Evolutionary conservation across 225 moss, liverwort and hornwort genomes (phyloP), one percentile per base, ranked within the genome.

Genomic region (Polytrichum commune): DNA sequence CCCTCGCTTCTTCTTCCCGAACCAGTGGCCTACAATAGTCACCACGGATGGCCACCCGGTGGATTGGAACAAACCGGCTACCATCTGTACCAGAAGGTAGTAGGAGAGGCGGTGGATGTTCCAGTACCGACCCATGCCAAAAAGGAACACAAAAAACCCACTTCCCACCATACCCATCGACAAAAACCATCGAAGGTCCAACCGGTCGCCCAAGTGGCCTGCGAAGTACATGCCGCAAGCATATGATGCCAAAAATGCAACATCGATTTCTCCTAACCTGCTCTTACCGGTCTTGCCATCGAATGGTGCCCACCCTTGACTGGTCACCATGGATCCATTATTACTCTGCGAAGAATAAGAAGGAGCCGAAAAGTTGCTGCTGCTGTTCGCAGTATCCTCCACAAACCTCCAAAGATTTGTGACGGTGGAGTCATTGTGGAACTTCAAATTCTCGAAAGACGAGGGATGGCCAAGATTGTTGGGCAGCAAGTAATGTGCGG

Each of bases 1-100:
- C 5, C 89, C 89, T 66, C 89, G 65, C 22, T 77, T 69, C 29
- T 81, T 77, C 77, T 78, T 86, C 0, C 86, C 86, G 13, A 83
- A 86, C 89, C 89, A 89, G 66, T 86, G 84, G 1, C 86, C 86
- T 16, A 89, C 80, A 10, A 86, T 66, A 24, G 89, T 69, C 28
- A 89, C 89, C 19, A 89, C 89, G 0, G 89, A 84, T 2, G 89
- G 89, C 89, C 89, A 89, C 24, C 89, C 89, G 7, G 84, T 80
- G 7, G 89, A 79, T 77, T 89, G 89, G 65, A 84, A 73, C 16
- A 86, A 25, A 32, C 89, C 89, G 7, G 83, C 81, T 8, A 73
- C 30, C 69, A 86, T 71, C 69, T 89, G 89, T 60, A 86, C 81
- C 0, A 66, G 55, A 19, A 89, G 32, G 67, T 74, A 89, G 58